A percentile compares a stretch with the other conserved stretches of the same genome.
phyloP scores from a whole-genome alignment of 768 basidiomycete species.

The Hericium coralloides region DNA sequence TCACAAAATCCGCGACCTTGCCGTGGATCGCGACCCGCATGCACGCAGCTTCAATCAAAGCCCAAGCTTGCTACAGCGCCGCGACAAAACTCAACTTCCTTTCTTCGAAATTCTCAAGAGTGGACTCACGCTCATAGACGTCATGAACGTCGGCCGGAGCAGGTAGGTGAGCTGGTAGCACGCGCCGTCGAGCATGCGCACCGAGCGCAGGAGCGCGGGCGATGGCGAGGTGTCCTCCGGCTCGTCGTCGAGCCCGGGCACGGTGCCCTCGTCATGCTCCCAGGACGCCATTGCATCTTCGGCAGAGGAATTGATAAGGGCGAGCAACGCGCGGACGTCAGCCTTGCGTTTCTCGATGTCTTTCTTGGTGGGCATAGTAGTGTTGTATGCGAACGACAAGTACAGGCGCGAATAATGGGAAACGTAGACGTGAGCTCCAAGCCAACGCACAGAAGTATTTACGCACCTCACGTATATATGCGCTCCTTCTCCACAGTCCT shows the following conservation, averaged over 20 bases:
- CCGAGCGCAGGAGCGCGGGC: not conserved
- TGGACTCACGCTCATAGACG: not conserved
- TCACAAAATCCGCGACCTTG: constrained; percentile 31
- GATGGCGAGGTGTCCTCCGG: constrained; percentile 14
- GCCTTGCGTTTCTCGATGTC: not conserved
- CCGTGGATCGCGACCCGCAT: constrained; percentile 26
- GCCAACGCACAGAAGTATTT: too few relatives aligned
- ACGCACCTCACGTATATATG: too few relatives aligned
- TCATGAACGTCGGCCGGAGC: not conserved
- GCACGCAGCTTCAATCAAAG: constrained; percentile 16
- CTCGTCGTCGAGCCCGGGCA: constrained; percentile 28
- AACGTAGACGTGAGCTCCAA: too few relatives aligned
- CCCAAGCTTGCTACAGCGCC: constrained; percentile 2
- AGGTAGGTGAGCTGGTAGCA: not conserved
- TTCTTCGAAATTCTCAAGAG: not conserved
- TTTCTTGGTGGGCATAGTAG: not conserved
- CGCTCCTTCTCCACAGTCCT: too few relatives aligned
- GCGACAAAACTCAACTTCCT: not conserved
- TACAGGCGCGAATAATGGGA: too few relatives aligned
- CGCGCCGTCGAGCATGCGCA: not conserved
- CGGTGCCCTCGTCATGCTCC: constrained; percentile 16
- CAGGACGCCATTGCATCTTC: constrained; percentile 26
- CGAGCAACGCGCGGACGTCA: constrained; percentile 8
- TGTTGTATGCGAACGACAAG: not conserved
- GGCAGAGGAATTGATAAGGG: constrained; percentile 23